Base-by-base conservation (phyloP, 2,329 filamentous ascomycete genomes). In the Cladosporium sp. region DNA sequence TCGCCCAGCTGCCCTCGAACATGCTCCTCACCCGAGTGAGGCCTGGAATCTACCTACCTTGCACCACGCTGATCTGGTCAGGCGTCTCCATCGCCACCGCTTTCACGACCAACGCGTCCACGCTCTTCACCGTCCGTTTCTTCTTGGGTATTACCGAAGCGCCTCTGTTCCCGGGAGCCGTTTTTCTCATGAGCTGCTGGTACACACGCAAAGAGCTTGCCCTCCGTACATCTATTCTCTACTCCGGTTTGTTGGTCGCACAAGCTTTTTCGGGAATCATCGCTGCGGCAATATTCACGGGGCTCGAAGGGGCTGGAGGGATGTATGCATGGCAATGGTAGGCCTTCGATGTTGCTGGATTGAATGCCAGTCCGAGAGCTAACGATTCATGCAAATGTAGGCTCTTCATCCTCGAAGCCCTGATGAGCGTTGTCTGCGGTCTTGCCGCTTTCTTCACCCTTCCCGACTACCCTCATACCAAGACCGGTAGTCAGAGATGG, bases 101-200 rank as follows among this genome's bases (percentile, higher is more conserved):
- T 3, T 43, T 43, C 17, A 43, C 41, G 3, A 43, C 41, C 4
- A 43, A 43, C 17, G 41, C 41, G 0, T 18, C 24, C 13, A 43
- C 17, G 3, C 12, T 43, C 24, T 43, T 43, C 27, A 27, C 41
- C 11, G 41, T 43, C 15, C 18, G 41, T 9, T 43, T 43, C 27
- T 34, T 43, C 17, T 20, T 43, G 41, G 41, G 41, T 34, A 13
- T 34, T 17, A 7, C 30, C 12, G 64, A 69, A 52, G 68, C 69
- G 18, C 59, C 61, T 29, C 65, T 63, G 54, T 65, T 67, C 43
- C 69, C 68, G 1, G 71, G 71, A 19, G 70, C 67, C 20, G 66
- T 71, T 36, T 75, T 70, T 56, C 68, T 70, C 24, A 63, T 74
- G 7, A 66, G 61, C 12, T 67, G 64, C 4, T 75, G 70, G 65